Base-by-base conservation (phyloP, 495 filamentous ascomycete genomes). In the Zalerion maritima region DNA sequence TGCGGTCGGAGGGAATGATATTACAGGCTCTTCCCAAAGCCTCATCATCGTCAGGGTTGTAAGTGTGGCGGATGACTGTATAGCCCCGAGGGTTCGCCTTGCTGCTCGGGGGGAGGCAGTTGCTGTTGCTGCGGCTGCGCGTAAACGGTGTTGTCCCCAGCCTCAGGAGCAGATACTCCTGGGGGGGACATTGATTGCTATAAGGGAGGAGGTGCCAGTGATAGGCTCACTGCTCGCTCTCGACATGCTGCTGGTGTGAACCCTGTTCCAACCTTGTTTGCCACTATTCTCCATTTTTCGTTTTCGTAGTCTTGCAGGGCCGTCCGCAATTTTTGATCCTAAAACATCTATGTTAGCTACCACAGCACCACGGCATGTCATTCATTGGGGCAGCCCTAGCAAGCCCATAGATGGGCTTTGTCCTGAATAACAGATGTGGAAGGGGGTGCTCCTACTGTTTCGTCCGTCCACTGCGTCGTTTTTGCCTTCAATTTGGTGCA, bases 401-500 rank as follows among this genome's bases (percentile, higher is more conserved):
- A n/a, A n/a, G n/a, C n/a, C n/a, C n/a, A n/a, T n/a, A n/a, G n/a
- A n/a, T n/a, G n/a, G n/a, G n/a, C 24, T 21, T 40, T 37, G 32
- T 28, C 18, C 29, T 43, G 28, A 44, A 40, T 36, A 43, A 34
- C 13, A n/a, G 29, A 19, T 28, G 26, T 15, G n/a, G 21, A 28
- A 38, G 20, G 34, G 37, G 37, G 22, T 25, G 24, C 33, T 49
- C 78, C 62, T 60, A 92, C 84, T 63, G 80, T 85, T 38, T 89
- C 82, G 35, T 86, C 81, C 32, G 78, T 87, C 85, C 85, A 94
- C 37, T 74, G 68, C n/a, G 80, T 85, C 25, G 75, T 81, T 58
- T 91, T 91, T 6, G 81, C 81, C 54, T 89, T 92, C 35, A 92
- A 58, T 52, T 89, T 92, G 16, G 83, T 92, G 46, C 85, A 94